Evolutionary conservation across 177 flowering plant genomes (phyloP).

Genomic region (Vitis hybrid): DNA sequence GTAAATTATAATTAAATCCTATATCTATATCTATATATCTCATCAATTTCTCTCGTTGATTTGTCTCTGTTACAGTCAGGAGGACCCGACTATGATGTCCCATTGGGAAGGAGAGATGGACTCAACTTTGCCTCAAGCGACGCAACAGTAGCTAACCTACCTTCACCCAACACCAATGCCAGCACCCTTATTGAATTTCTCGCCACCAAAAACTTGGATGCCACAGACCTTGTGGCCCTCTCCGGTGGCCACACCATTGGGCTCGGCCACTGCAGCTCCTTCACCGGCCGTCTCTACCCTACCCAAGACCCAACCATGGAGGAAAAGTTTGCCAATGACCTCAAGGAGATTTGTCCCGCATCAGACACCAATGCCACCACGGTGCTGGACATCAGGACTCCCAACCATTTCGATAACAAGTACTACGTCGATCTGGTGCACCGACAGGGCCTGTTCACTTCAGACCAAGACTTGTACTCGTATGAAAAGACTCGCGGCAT

Average conservation of each 20-base stretch:
- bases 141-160: conserved; percentile 51
- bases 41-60: background rate
- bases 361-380: conserved; percentile 28
- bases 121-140: conserved; percentile 51
- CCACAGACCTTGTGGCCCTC: conserved; percentile 61
- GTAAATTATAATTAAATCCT: conserved; percentile 24
- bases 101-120: conserved; percentile 70
- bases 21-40: too few relatives aligned
- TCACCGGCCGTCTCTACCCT: conserved; percentile 55
- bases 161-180: conserved; percentile 33
- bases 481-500: conserved; percentile 42
- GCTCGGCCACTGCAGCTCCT: conserved; percentile 48
- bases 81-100: conserved; percentile 65
- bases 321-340: conserved; percentile 39
- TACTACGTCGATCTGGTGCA: conserved; percentile 66
- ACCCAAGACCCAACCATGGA: conserved; percentile 56
- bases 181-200: conserved; percentile 28
- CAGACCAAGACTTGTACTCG: conserved; percentile 66
- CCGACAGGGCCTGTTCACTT: conserved; percentile 64
- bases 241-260: conserved; percentile 86
- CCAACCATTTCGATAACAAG: conserved; percentile 60
- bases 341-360: conserved; percentile 44
- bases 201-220: conserved; percentile 34
- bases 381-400: conserved; percentile 41
- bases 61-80: conserved; percentile 33